phyloP scores from a whole-genome alignment of 495 filamentous ascomycete species.

The Aspergillus hancockii region DNA sequence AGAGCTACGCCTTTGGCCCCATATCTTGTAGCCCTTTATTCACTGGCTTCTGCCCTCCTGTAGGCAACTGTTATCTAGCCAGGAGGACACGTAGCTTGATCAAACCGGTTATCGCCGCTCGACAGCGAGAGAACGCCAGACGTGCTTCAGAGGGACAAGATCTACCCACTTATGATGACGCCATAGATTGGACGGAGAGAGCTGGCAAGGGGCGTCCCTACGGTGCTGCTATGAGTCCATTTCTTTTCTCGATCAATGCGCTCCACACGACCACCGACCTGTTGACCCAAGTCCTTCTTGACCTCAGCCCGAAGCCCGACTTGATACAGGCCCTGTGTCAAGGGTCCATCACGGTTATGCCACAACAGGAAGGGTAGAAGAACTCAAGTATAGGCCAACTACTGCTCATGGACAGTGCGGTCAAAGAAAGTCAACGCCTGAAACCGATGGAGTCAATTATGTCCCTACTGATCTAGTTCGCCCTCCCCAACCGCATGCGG shows the following conservation, averaged over 20 bases:
- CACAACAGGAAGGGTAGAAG: constrained; percentile 33
- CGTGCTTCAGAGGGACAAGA: not conserved
- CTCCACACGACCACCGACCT: constrained; percentile 32
- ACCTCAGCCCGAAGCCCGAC: constrained; percentile 37
- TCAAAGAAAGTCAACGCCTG: constrained; percentile 45
- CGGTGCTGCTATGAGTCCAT: constrained; percentile 20
- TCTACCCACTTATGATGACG: constrained; percentile 12
- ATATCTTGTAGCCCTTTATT: not conserved
- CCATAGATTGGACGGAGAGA: constrained; percentile 28
- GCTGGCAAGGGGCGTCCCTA: constrained; percentile 13
- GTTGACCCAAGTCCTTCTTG: constrained; percentile 33
- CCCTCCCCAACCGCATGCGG: too few species aligned
- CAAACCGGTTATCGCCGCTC: not conserved
- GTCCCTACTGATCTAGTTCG: constrained; percentile 5
- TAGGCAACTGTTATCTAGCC: not conserved
- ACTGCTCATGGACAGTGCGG: constrained; percentile 46
- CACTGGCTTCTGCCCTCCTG: not conserved
- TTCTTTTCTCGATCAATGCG: constrained; percentile 24
- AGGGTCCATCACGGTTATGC: constrained; percentile 39
- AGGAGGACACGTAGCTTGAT: not conserved
- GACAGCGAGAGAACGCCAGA: not conserved
- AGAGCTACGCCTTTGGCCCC: not conserved
- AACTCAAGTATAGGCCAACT: constrained; percentile 41
- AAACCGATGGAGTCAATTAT: constrained; percentile 33
- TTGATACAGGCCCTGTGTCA: constrained; percentile 36